phyloP scores from a whole-genome alignment of 2,329 filamentous ascomycete species.

The Epichloe coenophiala region DNA sequence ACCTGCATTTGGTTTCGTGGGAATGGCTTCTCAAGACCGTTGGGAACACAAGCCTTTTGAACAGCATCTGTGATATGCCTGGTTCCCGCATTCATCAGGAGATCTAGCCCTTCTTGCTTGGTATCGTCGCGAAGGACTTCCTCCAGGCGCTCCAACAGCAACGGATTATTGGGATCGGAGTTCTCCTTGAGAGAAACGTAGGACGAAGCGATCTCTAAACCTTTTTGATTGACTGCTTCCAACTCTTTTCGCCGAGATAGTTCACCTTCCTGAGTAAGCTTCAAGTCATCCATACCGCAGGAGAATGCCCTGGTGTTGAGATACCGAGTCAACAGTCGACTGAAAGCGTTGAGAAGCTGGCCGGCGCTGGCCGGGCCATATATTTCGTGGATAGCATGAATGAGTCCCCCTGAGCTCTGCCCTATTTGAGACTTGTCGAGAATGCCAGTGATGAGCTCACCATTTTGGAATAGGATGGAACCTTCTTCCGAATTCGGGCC shows the following conservation, averaged over 20 bases:
- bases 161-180: conserved; percentile 48
- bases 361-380: conserved; percentile 83
- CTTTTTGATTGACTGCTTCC: conserved; percentile 51
- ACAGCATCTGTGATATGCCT: conserved; percentile 62
- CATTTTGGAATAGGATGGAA: conserved; percentile 68
- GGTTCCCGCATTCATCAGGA: conserved; percentile 63
- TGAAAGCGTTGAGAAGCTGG: conserved; percentile 76
- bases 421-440: conserved; percentile 94
- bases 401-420: conserved; percentile 75
- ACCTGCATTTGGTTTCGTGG: conserved; percentile 97
- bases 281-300: conserved; percentile 92
- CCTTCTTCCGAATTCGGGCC: conserved; percentile 64
- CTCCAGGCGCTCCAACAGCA: conserved; percentile 68
- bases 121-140: conserved; percentile 81
- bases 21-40: conserved; percentile 78
- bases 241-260: conserved; percentile 54
- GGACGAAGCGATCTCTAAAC: conserved; percentile 66
- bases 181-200: conserved; percentile 73
- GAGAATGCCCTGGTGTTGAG: conserved; percentile 91
- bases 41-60: conserved; percentile 66
- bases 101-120: conserved; percentile 84
- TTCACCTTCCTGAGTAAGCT: conserved; percentile 72
- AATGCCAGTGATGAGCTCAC: conserved; percentile 80
- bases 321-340: conserved; percentile 76
- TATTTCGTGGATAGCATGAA: conserved; percentile 86